phyloP scores from a whole-genome alignment of 495 filamentous ascomycete species.

The Penicillium argentinense region DNA sequence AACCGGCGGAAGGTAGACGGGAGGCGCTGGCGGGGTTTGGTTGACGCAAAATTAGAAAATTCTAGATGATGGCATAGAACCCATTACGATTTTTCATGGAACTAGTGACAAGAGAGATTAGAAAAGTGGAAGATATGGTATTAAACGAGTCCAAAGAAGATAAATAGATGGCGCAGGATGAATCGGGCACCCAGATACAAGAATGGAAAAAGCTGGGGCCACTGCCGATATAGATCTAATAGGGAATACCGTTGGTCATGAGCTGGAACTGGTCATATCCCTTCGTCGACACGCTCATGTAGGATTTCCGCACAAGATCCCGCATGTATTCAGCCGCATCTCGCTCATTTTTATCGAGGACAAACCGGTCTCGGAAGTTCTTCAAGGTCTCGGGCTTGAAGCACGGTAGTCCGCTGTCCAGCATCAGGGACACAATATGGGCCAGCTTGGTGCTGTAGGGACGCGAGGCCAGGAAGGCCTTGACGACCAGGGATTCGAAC shows the following conservation, averaged over 20 bases:
- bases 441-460: slow-evolving; percentile 82
- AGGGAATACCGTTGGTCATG: slow-evolving; percentile 96
- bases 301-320: slow-evolving; percentile 82
- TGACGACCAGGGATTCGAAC: slow-evolving; percentile 96
- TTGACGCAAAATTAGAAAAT: no score
- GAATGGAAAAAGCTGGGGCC: neutral
- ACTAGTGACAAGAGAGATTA: no score
- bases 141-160: no score
- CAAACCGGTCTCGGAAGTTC: slow-evolving; percentile 91
- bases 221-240: no score
- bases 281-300: slow-evolving; percentile 82
- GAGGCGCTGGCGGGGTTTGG: no score
- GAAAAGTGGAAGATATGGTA: no score
- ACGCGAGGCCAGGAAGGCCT: slow-evolving; percentile 90
- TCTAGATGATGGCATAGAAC: no score
- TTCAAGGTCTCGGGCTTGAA: slow-evolving; percentile 96
- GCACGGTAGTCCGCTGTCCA: slow-evolving; percentile 93
- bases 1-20: no score
- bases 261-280: slow-evolving; percentile 97
- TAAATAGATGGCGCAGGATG: neutral
- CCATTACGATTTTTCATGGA: neutral
- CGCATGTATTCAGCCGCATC: slow-evolving; percentile 95
- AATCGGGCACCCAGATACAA: no score
- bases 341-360: slow-evolving; percentile 86
- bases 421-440: slow-evolving; percentile 90